Base-by-base conservation (phyloP, 805 yeast genomes). In the Wickerhamiella occidentalis region DNA sequence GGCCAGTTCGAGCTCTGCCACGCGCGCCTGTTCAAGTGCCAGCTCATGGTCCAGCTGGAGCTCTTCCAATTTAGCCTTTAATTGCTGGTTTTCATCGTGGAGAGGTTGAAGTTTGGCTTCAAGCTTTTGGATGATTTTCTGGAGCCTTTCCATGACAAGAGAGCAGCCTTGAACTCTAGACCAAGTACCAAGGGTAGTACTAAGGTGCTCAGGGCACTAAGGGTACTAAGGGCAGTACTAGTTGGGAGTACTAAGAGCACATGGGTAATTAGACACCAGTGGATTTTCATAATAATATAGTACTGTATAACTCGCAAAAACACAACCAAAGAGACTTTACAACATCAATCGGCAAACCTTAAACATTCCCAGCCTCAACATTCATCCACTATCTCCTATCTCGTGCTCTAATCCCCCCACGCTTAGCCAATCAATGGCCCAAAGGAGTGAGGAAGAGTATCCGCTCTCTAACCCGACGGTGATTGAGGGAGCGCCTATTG, bases 21-120 rank as follows among this genome's bases (percentile, higher is more conserved):
- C 53, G 35, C 58, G 64, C 38, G 53, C 55, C 35, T 56, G 51
- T 50, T 64, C 68, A 44, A 63, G 67, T 1, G 67, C 66, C 54
- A 66, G 53, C 47, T 67, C 68, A 28, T 54, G 52, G 40, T 66
- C 71, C 6, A 65, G 51, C 15, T 60, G 53, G 5, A 62, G 61
- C 36, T 62, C 46, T 47, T 65, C 69, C 18, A 60, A 40, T 12
- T 52, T 54, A 17, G 61, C 60, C 15, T 58, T 56, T 17, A 56
- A 38, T 9, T 48, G 52, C n/a, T 47, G 49, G 43, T 51, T 52
- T 28, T 59, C 47, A 9, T 52, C 59, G 17, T 25, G 45, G 48
- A 58, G 47, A 1, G 58, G 55, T 55, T 52, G 47, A 15, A 57
- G 44, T 42, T 58, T 58, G 15, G 48, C 50, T 28, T 58, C 59